Evolutionary conservation across 805 yeast genomes (phyloP).

Genomic region (Saturnispora diversa): DNA sequence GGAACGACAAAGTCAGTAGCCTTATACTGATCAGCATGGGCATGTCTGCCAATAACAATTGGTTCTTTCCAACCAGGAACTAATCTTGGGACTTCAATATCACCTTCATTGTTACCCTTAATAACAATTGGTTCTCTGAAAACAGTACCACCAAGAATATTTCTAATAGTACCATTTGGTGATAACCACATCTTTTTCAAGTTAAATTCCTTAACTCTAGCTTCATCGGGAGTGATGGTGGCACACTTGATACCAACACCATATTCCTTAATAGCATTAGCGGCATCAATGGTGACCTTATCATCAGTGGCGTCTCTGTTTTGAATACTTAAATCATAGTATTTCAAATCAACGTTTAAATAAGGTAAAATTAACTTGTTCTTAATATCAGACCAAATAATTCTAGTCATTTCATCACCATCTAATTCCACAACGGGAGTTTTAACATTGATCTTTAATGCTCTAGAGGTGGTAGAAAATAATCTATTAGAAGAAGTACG

Average conservation of each 20-base stretch:
- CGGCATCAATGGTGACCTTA: conserved; percentile 69
- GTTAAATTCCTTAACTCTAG: conserved; percentile 64
- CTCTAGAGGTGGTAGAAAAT: conserved; percentile 23
- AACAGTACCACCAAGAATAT: conserved; percentile 74
- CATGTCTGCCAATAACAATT: conserved; percentile 79
- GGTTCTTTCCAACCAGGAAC: conserved; percentile 79
- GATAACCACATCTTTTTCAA: conserved; percentile 80
- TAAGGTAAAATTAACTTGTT: conserved; percentile 59
- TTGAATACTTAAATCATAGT: conserved; percentile 64
- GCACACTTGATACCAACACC: conserved; percentile 85
- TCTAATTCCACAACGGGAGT: conserved; percentile 72
- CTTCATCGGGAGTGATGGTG: conserved; percentile 79
- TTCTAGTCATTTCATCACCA: conserved; percentile 84
- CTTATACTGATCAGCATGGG: conserved; percentile 78
- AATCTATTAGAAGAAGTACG: conserved; percentile 13
- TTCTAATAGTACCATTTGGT: conserved; percentile 79
- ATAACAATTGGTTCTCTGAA: conserved; percentile 80
- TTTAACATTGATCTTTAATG: conserved; percentile 57
- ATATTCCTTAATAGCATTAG: conserved; percentile 61
- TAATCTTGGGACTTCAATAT: conserved; percentile 56
- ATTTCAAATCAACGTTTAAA: conserved; percentile 64
- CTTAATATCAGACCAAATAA: conserved; percentile 72
- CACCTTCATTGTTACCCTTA: conserved; percentile 32
- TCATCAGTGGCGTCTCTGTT: conserved; percentile 66
- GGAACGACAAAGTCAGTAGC: conserved; percentile 67